These are phyloP conservation scores for Nannochloris sp. DNA, from an alignment of 139 green algal genomes.

Conservation along the genomic window DNA sequence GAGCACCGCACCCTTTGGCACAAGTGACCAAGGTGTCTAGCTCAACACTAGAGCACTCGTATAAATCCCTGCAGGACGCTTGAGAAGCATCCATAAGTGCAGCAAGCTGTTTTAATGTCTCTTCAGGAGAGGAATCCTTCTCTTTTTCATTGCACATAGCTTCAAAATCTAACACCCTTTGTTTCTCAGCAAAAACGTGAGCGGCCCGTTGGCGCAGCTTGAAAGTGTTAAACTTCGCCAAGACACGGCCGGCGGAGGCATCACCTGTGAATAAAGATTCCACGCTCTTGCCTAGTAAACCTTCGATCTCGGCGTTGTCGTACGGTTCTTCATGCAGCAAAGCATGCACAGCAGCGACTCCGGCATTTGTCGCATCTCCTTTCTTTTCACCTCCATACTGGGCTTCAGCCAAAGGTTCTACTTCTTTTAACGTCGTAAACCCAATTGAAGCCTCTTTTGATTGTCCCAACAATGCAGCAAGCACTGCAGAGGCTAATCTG, in stretches of 20 bases:
- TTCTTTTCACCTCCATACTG: conserved; percentile 10
- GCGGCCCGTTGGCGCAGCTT: conserved; percentile 60
- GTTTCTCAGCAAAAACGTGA: conserved; percentile 80
- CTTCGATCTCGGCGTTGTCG: conserved; percentile 43
- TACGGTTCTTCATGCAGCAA: conserved; percentile 51
- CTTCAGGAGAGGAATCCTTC: conserved; percentile 3
- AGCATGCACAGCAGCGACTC: conserved; percentile 36
- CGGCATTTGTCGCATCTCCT: neutral
- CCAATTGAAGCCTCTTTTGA: conserved; percentile 11
- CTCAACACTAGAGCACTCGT: conserved; percentile 88
- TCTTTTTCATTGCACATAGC: neutral
- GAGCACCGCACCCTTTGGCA: conserved; percentile 54
- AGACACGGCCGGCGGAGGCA: conserved; percentile 30
- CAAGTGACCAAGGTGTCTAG: conserved; percentile 75
- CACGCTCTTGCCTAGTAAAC: conserved; percentile 41
- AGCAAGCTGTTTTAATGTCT: conserved; percentile 56
- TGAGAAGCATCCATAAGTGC: conserved; percentile 84
- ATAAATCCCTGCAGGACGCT: conserved; percentile 69
- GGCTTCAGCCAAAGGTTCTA: conserved; percentile 35
- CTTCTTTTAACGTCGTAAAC: neutral
- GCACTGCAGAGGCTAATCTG: conserved; percentile 67
- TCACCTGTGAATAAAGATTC: conserved; percentile 45
- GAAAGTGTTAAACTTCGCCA: conserved; percentile 39
- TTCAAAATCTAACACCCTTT: conserved; percentile 66
- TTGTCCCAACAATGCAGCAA: conserved; percentile 57